Evolutionary conservation across 1,284 basidiomycete species (phyloP), one percentile per base, ranked within the genome.

Genomic region (Ganoderma resinaceum): DNA sequence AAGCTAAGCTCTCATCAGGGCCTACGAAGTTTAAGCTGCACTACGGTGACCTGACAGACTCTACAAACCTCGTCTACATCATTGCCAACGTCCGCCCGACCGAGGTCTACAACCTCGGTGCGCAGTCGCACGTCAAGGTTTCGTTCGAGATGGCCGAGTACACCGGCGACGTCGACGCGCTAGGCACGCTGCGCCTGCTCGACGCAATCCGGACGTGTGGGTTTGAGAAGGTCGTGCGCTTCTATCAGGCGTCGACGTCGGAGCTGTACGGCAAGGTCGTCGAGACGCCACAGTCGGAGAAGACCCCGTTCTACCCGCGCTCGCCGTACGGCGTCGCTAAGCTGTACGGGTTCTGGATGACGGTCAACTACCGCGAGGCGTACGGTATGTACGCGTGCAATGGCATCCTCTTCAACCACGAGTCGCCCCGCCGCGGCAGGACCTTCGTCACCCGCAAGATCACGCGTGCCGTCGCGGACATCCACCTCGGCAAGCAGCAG

Each of bases 91-190:
- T 97, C 65, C 93, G 92, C 77, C 96, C 95, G 0, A 92, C 94
- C 29, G 95, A 97, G 81, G 91, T 97, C 67, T 97, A 97, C 87
- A 97, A 97, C 80, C 91, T 97, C 60, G 95, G 95, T 60, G 96
- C 96, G n/a, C 95, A 97, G 80, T 95, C 93, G 62, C 95, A 97
- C 82, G 95, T 97, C 84, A 97, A 97, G 80, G 95, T 97, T 73
- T 97, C 95, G 37, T 97, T 97, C 80, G 95, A 97, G 81, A 96
- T 97, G 94, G 94, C 95, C 43, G 95, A 97, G 82, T 97, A 97
- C 82, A 97, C 96, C 0, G 95, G 93, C 67, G 95, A 97, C 76
- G 95, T 97, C 63, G 96, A 97, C 76, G 96, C 91, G 12, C 85
- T 97, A 42, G 95, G 95, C 65, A 97, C 95, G 0, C 88, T 97